Evolutionary conservation across 208 protist species (phyloP).

Genomic region (Acanthamoeba royreba): DNA sequence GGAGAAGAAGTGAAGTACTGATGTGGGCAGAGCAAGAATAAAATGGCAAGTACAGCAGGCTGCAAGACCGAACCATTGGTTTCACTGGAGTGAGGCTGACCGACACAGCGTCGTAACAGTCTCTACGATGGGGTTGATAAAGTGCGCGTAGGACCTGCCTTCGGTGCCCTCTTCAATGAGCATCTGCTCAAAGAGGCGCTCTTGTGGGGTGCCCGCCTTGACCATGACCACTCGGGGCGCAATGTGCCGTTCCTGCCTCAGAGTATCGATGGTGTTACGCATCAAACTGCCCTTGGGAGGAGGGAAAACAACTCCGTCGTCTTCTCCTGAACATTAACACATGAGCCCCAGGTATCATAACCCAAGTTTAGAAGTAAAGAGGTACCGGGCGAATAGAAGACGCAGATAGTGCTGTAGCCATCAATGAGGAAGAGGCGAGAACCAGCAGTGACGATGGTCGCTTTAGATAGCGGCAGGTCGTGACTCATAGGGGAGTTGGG

Average conservation of each 20-base stretch:
- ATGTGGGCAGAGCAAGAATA: too few relatives aligned
- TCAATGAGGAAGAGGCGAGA: constrained; percentile 11
- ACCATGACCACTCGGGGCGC: constrained; percentile 8
- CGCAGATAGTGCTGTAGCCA: not conserved
- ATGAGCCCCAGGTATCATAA: not conserved
- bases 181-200: not conserved
- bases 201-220: not conserved
- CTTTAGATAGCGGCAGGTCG: not conserved
- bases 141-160: not conserved
- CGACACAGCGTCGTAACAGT: not conserved
- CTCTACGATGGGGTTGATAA: not conserved
- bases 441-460: not conserved
- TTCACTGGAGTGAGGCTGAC: too few relatives aligned
- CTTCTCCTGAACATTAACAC: too few relatives aligned
- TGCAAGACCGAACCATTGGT: too few relatives aligned
- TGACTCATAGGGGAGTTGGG: not conserved
- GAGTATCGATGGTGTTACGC: not conserved
- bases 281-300: not conserved
- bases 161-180: constrained; percentile 23
- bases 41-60: too few relatives aligned
- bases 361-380: not conserved
- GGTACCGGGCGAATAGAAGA: not conserved
- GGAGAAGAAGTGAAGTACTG: not conserved
- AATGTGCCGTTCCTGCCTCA: not conserved
- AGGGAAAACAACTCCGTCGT: not conserved